These are phyloP conservation scores for Daphne laureola DNA, from an alignment of 441 rosid species.

Conservation along the genomic window DNA sequence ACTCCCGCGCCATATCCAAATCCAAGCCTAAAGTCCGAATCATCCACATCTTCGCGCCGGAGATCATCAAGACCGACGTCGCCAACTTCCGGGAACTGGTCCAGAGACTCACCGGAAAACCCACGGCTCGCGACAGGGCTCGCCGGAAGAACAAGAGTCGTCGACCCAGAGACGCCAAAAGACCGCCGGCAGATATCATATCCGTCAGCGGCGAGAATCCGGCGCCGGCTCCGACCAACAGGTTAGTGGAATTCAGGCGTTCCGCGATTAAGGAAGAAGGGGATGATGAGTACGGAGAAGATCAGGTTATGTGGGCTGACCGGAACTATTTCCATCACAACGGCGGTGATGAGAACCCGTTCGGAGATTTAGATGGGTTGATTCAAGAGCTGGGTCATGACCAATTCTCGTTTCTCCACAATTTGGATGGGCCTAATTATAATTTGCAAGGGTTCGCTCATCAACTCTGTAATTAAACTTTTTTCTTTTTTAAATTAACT, in stretches of 20 bases:
- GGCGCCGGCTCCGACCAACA: slow-evolving; percentile 2
- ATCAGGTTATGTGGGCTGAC: slow-evolving; percentile 30
- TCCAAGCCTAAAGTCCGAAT: slow-evolving; percentile 80
- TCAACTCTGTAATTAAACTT: slow-evolving; percentile 20
- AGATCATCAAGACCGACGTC: slow-evolving; percentile 89
- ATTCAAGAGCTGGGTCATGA: slow-evolving; percentile 51
- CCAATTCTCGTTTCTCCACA: slow-evolving; percentile 49
- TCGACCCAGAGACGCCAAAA: slow-evolving; percentile 15
- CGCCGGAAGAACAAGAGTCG: slow-evolving; percentile 18
- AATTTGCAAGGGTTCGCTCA: slow-evolving; percentile 26
- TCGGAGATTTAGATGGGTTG: slow-evolving; percentile 62
- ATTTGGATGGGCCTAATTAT: slow-evolving; percentile 29
- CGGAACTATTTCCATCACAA: slow-evolving; percentile 15
- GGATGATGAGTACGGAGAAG: neutral
- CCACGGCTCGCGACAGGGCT: slow-evolving; percentile 18
- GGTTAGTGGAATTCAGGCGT: slow-evolving; percentile 17
- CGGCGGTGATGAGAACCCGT: slow-evolving; percentile 29
- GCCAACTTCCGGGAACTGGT: slow-evolving; percentile 83
- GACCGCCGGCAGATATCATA: slow-evolving; percentile 15
- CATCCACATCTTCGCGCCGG: slow-evolving; percentile 90
- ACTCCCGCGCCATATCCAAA: slow-evolving; percentile 52
- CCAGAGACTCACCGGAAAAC: slow-evolving; percentile 85
- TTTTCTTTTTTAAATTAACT: neutral
- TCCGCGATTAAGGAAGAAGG: slow-evolving; percentile 31
- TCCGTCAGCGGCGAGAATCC: neutral